Base-by-base conservation (phyloP, 2,329 filamentous ascomycete genomes). In the Chrysoporthe cubensis region DNA sequence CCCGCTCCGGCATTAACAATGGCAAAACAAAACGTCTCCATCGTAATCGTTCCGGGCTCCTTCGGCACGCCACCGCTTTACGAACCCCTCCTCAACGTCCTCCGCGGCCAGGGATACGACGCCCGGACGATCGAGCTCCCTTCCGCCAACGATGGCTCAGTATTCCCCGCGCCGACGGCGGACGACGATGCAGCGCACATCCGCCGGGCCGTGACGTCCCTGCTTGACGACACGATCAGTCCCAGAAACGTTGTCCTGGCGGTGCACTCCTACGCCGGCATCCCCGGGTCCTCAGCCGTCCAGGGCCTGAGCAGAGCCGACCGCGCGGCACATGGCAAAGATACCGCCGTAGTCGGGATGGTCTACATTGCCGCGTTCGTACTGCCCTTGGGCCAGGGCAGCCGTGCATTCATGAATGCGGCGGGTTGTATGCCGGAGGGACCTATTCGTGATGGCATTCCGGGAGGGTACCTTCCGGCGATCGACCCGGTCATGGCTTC, bases 231-330 rank as follows among this genome's bases (percentile, higher is more conserved):
- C 42, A 67, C 74, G 4, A 71, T 71, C 1, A 71, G 72, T 7
- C 65, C 69, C 0, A 21, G 57, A 2, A 69, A 76, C 16, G 69
- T 79, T 18, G 64, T 78, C 13, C 57, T 79, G 2, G 69, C 76
- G 1, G 71, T 72, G 6, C 77, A 79, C 69, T 79, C 78, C 4
- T 80, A 80, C 66, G 75, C 76, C 4, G 76, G 78, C 1, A 62
- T 78, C 0, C 74, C 76, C 1, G 73, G 72, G 26, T 75, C 73
- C 21, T 68, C 72, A 16, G 76, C 78, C 1, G 71, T 75, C 9
- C 71, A 75, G 34, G 78, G 74, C 1, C 70, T 78, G 16, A 69
- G 64, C 44, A 73, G 71, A 37, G 61, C 68, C 11, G 68, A 70
- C 11, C 75, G 77, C 6, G 50, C 71, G 18, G 65, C 70, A 2